A percentile compares a stretch with the other conserved stretches of the same genome.
Evolutionary conservation across 805 yeast species (phyloP).

Genomic region (Candida coleopterorum): DNA sequence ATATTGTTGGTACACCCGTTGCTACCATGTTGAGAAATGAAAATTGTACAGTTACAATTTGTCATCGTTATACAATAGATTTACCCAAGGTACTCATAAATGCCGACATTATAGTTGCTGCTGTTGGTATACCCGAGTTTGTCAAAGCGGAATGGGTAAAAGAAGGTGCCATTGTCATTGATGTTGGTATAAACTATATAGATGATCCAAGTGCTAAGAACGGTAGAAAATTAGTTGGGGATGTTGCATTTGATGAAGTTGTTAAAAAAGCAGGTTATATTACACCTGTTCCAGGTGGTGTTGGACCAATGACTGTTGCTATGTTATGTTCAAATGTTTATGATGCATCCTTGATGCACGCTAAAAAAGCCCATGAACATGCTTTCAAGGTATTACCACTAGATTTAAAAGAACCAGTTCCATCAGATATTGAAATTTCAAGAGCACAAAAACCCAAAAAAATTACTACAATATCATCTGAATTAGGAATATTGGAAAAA

Average conservation of each 20-base stretch:
- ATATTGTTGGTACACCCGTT: slow-evolving; percentile 93
- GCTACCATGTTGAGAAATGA: slow-evolving; percentile 73
- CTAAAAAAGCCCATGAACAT: slow-evolving; percentile 43
- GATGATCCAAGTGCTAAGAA: slow-evolving; percentile 70
- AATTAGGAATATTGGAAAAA: slow-evolving; percentile 68
- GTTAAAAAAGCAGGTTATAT: slow-evolving; percentile 58
- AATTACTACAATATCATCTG: slow-evolving; percentile 68
- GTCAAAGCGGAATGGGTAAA: slow-evolving; percentile 88
- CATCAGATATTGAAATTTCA: slow-evolving; percentile 87
- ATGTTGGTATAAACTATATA: slow-evolving; percentile 91
- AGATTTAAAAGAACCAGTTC: slow-evolving; percentile 58
- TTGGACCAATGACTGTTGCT: slow-evolving; percentile 99
- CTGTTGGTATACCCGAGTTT: slow-evolving; percentile 81
- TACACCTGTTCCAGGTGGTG: slow-evolving; percentile 99
- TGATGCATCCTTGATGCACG: slow-evolving; percentile 67
- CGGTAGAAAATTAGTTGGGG: slow-evolving; percentile 89
- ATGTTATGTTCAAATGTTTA: slow-evolving; percentile 85
- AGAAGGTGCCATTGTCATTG: slow-evolving; percentile 78
- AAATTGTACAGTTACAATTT: slow-evolving; percentile 82
- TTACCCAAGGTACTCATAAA: slow-evolving; percentile 45
- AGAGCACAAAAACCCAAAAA: slow-evolving; percentile 85
- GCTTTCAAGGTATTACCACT: slow-evolving; percentile 54
- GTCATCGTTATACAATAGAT: slow-evolving; percentile 63
- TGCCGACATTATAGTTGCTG: slow-evolving; percentile 90
- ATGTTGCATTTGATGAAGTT: slow-evolving; percentile 78